A percentile compares a stretch with the other conserved stretches of the same genome.
Evolutionary conservation across 129 eudicot species (phyloP).

Genomic region (carrot (Daucus carota)): DNA sequence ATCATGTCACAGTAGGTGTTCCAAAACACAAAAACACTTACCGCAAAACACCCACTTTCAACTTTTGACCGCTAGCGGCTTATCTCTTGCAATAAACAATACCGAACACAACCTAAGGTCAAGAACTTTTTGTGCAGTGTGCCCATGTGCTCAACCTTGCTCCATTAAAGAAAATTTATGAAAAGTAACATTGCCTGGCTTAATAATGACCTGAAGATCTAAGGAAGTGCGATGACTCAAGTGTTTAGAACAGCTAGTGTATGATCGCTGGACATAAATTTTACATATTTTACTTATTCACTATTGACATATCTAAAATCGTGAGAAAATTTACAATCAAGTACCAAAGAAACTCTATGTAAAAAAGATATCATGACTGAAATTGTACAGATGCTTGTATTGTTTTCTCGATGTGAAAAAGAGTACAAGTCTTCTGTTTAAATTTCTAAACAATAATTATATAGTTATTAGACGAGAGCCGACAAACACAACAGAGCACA

Average conservation of each 20-base stretch:
- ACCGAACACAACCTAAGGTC: background rate
- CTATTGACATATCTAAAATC: background rate
- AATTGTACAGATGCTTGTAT: background rate
- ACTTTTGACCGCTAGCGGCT: background rate
- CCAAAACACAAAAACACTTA: background rate
- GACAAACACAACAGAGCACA: constrained; percentile 1
- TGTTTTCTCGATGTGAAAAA: background rate
- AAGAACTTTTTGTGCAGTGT: background rate
- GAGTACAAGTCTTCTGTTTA: background rate
- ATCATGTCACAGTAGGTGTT: background rate
- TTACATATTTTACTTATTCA: background rate
- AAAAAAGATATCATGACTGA: background rate
- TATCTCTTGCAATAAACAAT: background rate
- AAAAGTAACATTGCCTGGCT: background rate
- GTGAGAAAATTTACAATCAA: background rate
- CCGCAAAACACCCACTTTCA: background rate
- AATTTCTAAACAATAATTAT: background rate
- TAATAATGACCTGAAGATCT: background rate
- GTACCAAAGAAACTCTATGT: background rate
- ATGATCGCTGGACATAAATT: background rate
- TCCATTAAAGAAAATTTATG: background rate
- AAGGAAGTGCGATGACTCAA: no score
- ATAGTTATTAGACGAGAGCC: constrained; percentile 1
- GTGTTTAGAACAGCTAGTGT: background rate
- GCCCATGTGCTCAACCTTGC: background rate